phyloP scores from a whole-genome alignment of 257 asterid species.

The Primulina eburnea region DNA sequence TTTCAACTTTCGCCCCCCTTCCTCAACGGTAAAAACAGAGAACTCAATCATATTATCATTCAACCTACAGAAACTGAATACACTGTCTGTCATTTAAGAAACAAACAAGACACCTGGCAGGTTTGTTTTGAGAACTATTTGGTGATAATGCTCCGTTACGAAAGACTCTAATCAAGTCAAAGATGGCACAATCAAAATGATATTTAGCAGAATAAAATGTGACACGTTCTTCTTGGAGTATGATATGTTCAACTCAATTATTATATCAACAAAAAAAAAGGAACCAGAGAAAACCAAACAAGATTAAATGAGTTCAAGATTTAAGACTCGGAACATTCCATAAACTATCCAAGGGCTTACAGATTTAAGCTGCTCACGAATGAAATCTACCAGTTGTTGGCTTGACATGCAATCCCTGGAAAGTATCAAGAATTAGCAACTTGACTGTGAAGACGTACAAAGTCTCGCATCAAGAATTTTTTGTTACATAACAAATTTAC shows the following conservation, averaged over 20 bases:
- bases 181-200: neutral
- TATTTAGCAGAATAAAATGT: neutral
- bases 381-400: conserved; percentile 87
- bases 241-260: neutral
- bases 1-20: neutral
- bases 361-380: conserved; percentile 75
- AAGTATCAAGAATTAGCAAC: neutral
- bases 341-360: conserved; percentile 45
- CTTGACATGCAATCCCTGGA: conserved; percentile 98
- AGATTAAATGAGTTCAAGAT: neutral
- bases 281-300: conserved; percentile 1
- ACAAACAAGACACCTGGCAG: neutral
- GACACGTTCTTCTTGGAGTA: neutral
- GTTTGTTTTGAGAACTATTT: neutral
- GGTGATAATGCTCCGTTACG: neutral
- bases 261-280: neutral
- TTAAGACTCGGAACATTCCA: conserved; percentile 4
- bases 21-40: neutral
- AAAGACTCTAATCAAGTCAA: neutral
- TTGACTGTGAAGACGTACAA: conserved; percentile 7
- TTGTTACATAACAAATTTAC: conserved; percentile 3
- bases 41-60: neutral
- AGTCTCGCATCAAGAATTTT: neutral
- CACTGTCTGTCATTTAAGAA: neutral
- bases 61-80: neutral